Base-by-base conservation (phyloP, 1,139 yeast genomes). In the Yamadazyma oceani region DNA sequence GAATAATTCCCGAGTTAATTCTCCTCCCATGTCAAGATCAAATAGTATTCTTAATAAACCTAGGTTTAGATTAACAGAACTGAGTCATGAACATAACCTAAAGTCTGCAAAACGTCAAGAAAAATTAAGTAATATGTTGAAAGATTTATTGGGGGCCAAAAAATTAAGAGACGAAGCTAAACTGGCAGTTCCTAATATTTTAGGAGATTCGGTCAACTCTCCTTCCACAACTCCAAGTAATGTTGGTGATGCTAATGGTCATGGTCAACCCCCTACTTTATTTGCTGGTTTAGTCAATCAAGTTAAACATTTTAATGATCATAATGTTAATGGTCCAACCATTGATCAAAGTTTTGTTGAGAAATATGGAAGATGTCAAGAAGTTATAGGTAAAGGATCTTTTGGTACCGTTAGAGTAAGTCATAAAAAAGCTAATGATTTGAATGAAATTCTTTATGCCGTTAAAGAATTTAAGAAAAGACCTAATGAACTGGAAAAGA, bases 21-120 rank as follows among this genome's bases (percentile, higher is more conserved):
- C 49, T 5, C 51, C 53, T 8, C 50, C 51, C 7, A 34, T 46
- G 31, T 48, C 51, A 10, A 28, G 52, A 29, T 44, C 49, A 6
- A 47, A 48, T 34, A 43, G 44, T 32, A 35, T 43, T 5, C 19
- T 26, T 4, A 27, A 30, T 22, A 46, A 43, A 37, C 75, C 79
- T 1, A 53, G 88, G 31, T 81, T 82, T 51, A 52, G 61, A 27
- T 64, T 80, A 56, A 58, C 66, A 37, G 88, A 81, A 34, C 81
- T 81, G 46, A 90, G 94, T 2, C 97, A 90, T 59, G 87, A 80
- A 51, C 97, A 90, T 60, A 80, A 80, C 54, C 69, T 90, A 47
- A 75, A 80, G 43, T 79, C 84, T 32, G 82, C 90, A 9, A 81
- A 83, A 53, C 75, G 97, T 48, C 97, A 89, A 59, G 97, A 90